Conservation (phyloP, 352 stramenopile genomes). For the Globisporangium camurandrum region DNA sequence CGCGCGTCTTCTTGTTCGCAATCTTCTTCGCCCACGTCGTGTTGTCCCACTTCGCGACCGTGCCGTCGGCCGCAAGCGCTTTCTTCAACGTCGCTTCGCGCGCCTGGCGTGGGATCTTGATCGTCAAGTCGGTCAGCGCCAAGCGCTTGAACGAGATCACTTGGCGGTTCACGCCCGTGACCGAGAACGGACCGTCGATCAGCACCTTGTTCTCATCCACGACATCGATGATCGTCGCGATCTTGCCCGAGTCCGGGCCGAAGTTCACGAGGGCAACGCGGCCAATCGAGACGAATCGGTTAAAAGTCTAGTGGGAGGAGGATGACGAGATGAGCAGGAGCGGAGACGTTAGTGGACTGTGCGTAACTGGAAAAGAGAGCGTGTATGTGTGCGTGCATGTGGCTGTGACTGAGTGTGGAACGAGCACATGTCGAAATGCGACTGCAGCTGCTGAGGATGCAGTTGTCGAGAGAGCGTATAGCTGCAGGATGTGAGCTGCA, state of each 20-base stretch:
- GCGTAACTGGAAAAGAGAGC: background rate
- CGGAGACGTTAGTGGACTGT: slow-evolving; percentile 6
- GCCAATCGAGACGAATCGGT: slow-evolving; percentile 98
- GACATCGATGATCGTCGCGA: slow-evolving; percentile 99
- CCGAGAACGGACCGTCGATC: slow-evolving; percentile 93
- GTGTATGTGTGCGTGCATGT: background rate
- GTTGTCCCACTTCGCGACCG: slow-evolving; percentile 93
- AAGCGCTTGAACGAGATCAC: slow-evolving; percentile 98
- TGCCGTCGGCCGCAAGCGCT: slow-evolving; percentile 77
- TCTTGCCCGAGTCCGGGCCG: slow-evolving; percentile 95
- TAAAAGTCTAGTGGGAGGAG: slow-evolving; percentile 87
- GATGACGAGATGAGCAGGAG: background rate
- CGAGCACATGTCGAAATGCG: too few relatives aligned
- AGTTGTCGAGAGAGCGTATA: background rate
- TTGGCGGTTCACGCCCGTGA: slow-evolving; percentile 96
- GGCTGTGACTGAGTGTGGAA: background rate
- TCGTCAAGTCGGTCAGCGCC: slow-evolving; percentile 95
- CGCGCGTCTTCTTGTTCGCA: slow-evolving; percentile 93
- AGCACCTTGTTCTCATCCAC: slow-evolving; percentile 98
- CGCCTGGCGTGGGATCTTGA: slow-evolving; percentile 93
- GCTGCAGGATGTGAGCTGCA: too few relatives aligned
- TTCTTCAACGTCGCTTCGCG: slow-evolving; percentile 94
- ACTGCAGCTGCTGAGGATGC: too few relatives aligned
- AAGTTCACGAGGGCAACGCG: slow-evolving; percentile 99
- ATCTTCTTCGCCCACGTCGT: slow-evolving; percentile 98